Evolutionary conservation across 441 rosid species (phyloP).

Genomic region (Erodium moschatum): DNA sequence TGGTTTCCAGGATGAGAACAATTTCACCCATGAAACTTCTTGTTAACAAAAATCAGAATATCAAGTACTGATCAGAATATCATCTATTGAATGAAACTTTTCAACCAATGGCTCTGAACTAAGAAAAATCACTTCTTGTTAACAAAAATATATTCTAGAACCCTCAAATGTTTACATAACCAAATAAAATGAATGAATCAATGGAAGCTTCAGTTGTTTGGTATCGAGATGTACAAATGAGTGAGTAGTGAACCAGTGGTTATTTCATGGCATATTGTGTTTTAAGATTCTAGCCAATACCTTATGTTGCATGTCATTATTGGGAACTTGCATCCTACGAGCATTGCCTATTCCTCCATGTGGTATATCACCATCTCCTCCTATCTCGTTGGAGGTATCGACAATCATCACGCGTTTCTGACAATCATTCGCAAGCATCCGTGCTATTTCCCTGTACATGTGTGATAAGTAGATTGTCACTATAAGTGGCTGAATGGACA

Average conservation of each 20-base stretch:
- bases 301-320: slow-evolving; percentile 80
- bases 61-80: neutral
- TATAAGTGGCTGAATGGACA: slow-evolving; percentile 9
- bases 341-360: slow-evolving; percentile 91
- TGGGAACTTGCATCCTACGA: slow-evolving; percentile 89
- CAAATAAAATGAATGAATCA: neutral
- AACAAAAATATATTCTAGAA: neutral
- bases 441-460: slow-evolving; percentile 63
- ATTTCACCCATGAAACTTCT: neutral
- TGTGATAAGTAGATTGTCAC: slow-evolving; percentile 15
- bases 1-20: slow-evolving; percentile 13
- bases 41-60: too few relatives aligned
- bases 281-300: slow-evolving; percentile 27
- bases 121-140: slow-evolving; percentile 3
- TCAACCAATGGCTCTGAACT: neutral
- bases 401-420: slow-evolving; percentile 87
- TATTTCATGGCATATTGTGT: neutral
- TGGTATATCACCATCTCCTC: slow-evolving; percentile 97
- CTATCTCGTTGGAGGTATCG: slow-evolving; percentile 91
- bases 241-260: neutral
- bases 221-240: slow-evolving; percentile 1
- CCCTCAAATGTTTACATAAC: neutral
- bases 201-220: neutral
- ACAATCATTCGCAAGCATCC: slow-evolving; percentile 83
- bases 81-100: neutral